Evolutionary conservation across 2,329 filamentous ascomycete species (phyloP).

Genomic region (Cladophialophora chaetospira): DNA sequence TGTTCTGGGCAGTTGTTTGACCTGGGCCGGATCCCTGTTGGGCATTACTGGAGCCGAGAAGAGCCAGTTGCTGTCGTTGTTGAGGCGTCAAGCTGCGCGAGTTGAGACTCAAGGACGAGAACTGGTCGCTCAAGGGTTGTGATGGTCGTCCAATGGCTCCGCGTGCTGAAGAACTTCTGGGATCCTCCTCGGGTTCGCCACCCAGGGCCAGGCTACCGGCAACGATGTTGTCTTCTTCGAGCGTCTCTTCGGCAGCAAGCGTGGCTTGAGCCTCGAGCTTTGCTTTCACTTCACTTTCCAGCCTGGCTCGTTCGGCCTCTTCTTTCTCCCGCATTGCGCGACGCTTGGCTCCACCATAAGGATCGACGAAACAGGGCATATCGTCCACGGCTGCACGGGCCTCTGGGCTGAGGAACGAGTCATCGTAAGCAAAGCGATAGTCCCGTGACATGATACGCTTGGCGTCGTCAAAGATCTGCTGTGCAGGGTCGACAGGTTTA

Average conservation of each 20-base stretch:
- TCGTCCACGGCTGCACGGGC: conserved; percentile 56
- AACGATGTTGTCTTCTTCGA: conserved; percentile 74
- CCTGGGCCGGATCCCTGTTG: conserved; percentile 62
- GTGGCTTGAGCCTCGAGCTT: conserved; percentile 50
- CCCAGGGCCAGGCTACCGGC: conserved; percentile 86
- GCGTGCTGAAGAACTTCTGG: conserved; percentile 43
- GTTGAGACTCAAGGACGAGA: conserved; percentile 62
- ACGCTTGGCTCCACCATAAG: conserved; percentile 77
- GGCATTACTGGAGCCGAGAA: conserved; percentile 61
- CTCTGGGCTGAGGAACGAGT: conserved; percentile 48
- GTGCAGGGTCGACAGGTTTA: conserved; percentile 23
- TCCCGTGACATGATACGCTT: conserved; percentile 51
- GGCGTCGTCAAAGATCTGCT: conserved; percentile 41
- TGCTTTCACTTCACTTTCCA: conserved; percentile 58
- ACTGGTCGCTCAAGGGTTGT: conserved; percentile 53
- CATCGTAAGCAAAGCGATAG: conserved; percentile 59
- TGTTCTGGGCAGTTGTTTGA: conserved; percentile 38
- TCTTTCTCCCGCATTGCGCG: conserved; percentile 72
- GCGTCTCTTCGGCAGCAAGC: conserved; percentile 38
- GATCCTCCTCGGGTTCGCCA: conserved; percentile 83
- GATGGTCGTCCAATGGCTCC: conserved; percentile 75
- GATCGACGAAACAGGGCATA: conserved; percentile 79
- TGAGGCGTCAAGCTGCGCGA: conserved; percentile 77
- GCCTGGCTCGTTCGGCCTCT: conserved; percentile 60
- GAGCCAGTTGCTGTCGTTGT: conserved; percentile 72